Base-by-base conservation (phyloP, 495 filamentous ascomycete species). In the Corynascus novoguineensis region DNA sequence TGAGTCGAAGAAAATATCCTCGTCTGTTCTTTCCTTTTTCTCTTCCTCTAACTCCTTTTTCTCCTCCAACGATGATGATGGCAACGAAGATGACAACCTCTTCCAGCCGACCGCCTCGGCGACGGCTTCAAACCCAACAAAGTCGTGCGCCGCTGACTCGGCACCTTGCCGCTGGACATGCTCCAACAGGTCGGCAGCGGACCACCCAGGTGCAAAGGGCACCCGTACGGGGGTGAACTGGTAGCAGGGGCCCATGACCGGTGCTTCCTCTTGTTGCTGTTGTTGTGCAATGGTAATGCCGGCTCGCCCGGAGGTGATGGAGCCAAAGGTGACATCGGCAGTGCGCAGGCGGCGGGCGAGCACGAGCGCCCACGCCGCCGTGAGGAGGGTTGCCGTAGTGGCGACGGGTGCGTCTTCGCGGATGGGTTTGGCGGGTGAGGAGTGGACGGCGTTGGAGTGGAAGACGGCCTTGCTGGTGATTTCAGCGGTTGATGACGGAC, bases 351-450 rank as follows among this genome's bases (percentile, higher is more conserved):
- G 75, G 9, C 77, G 79, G 12, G 83, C 77, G 5, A 88, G 74
- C 1, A 78, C 65, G 0, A 86, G 44, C 0, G 84, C 81, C 85
- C 85, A 88, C 0, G 83, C 81, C 0, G 83, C 82, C 0, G 80
- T 83, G 5, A 81, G 79, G 0, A 86, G 60, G 11, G 73, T 81
- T 6, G 80, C 81, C 0, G 78, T 73, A 0, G 85, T 88, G 27
- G 82, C 74, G 47, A 80, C 77, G 38, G 64, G 67, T 2, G 70
- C 59, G 0, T 14, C 15, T 40, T 40, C 74, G 71, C 1, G 70
- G 52, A 14, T 74, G 72, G 29, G 77, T 74, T 3, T 22, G 22
- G 27, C 0, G 2, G 34, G 21, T 17, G 28, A 17, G 32, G 69
- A 59, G 40, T 32, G 5, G 31, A 80, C 72, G 5, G 73, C 70